Conservation (phyloP, 805 yeast genomes). For the Myxozyma neotropica region DNA sequence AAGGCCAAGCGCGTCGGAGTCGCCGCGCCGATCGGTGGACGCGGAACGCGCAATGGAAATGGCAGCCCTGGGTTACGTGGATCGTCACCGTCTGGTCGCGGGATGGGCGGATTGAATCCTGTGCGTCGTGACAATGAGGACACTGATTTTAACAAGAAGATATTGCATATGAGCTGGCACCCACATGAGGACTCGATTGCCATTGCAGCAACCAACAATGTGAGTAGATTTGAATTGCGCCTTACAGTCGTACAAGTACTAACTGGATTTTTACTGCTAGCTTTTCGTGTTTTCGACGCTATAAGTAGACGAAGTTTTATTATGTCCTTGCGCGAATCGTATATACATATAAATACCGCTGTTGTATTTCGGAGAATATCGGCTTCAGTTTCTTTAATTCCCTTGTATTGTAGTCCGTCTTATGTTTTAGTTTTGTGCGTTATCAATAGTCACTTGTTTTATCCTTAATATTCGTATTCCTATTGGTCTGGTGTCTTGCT, state of each 20-base stretch:
- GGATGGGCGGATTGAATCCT: conserved; percentile 46
- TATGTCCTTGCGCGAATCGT: background rate
- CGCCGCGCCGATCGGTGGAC: conserved; percentile 49
- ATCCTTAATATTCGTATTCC: background rate
- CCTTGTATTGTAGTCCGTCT: conserved; percentile 6
- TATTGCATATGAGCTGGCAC: conserved; percentile 97
- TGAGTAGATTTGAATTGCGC: conserved; percentile 38
- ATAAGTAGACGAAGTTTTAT: conserved; percentile 18
- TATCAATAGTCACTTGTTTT: background rate
- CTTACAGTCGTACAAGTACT: background rate
- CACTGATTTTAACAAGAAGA: conserved; percentile 92
- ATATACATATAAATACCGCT: conserved; percentile 3
- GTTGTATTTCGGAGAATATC: conserved; percentile 3
- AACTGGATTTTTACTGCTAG: background rate
- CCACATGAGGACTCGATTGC: conserved; percentile 96
- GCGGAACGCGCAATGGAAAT: conserved; percentile 39
- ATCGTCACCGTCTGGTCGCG: conserved; percentile 30
- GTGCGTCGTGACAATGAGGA: conserved; percentile 66
- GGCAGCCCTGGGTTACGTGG: conserved; percentile 36
- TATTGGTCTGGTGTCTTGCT: no score
- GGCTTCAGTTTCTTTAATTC: conserved; percentile 1
- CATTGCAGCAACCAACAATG: conserved; percentile 95
- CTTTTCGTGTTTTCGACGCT: conserved; percentile 46
- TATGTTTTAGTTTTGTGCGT: background rate
- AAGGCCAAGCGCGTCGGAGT: conserved; percentile 68